Evolutionary conservation across 208 protist genomes (phyloP).

Genomic region (Trichomonas vaginalis): DNA sequence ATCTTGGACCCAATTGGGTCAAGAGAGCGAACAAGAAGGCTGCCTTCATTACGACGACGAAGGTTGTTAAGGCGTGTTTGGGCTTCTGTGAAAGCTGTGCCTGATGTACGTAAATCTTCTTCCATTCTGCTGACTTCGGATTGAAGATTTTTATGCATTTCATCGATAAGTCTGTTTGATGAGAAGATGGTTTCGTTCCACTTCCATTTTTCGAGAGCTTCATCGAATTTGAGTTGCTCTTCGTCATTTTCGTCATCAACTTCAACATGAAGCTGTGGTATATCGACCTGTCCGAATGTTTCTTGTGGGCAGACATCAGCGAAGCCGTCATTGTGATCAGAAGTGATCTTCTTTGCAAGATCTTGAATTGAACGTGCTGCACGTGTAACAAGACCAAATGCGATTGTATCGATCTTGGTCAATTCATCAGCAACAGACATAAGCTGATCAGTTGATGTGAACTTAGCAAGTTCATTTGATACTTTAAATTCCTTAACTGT

Average conservation of each 20-base stretch:
- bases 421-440: neutral
- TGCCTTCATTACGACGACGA: neutral
- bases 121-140: neutral
- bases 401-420: neutral
- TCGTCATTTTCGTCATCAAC: neutral
- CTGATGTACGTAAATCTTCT: neutral
- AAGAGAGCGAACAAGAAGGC: neutral
- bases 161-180: neutral
- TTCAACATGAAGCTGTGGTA: neutral
- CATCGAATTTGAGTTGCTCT: neutral
- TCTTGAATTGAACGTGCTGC: neutral
- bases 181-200: neutral
- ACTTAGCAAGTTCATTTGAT: neutral
- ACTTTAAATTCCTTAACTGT: neutral
- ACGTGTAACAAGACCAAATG: neutral
- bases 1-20: neutral
- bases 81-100: neutral
- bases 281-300: neutral
- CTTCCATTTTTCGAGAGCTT: neutral
- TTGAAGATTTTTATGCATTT: neutral
- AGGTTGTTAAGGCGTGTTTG: neutral
- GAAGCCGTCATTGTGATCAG: neutral
- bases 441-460: neutral
- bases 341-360: neutral
- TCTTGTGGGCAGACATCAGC: no score